Base-by-base conservation (phyloP, 441 rosid species). In the Theobroma grandiflorum region DNA sequence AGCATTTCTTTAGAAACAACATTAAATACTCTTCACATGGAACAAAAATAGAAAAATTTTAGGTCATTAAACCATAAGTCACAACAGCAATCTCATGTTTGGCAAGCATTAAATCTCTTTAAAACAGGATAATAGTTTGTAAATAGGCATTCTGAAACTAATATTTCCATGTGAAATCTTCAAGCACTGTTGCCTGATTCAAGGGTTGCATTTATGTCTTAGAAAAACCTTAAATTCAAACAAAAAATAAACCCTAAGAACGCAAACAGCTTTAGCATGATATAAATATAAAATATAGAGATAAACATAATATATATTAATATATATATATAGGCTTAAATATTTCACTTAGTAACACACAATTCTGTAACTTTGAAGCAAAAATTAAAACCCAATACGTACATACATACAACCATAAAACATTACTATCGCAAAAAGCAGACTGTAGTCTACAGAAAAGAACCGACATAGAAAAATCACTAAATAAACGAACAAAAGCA, bases 161-260 rank as follows among this genome's bases (percentile, higher is more conserved):
- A 63, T 16, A 67, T 18, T 14, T 70, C 31, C 20, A 55, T 55
- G 61, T 18, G 22, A 18, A 55, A 55, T 55, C 61, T 55, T 55
- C 22, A 55, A 55, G 5, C 6, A 40, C 42, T 40, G 38, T 62
- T 62, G 38, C 6, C 14, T 14, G 16, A 62, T 62, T 62, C 67
- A 62, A 31, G 37, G 67, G 11, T 62, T 75, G 69, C 40, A 75
- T 55, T 69, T 45, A 55, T 38, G 76, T n/a, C 47, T n/a, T 72
- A 74, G 38, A 18, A 53, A 18, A 37, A 49, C 63, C 8, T 35
- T n/a, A 37, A 16, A 72, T 9, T 15, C 63, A 53, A 53, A 35
- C 5, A 72, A 38, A 11, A 53, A 55, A 18, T 8, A 52, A 52
- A 35, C 22, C 26, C 22, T 33, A 33, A 47, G 55, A 45, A 26